A percentile compares a stretch with the other conserved stretches of the same genome.
Conservation (phyloP, 768 basidiomycete species). For the Asterophora parasitica region DNA sequence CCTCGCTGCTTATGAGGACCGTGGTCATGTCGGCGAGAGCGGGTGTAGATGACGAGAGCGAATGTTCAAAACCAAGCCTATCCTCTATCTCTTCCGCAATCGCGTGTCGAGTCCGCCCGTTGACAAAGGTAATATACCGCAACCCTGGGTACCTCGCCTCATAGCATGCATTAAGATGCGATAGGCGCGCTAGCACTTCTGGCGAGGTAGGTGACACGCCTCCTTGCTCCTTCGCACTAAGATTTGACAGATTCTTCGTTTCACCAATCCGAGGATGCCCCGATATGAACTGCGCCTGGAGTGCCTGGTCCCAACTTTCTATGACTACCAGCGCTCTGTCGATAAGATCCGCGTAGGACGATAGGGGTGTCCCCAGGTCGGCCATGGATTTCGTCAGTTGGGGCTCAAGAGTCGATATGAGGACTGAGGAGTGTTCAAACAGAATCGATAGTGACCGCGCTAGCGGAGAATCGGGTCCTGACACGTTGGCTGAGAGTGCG, state of each 20-base stretch:
- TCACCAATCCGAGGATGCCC: constrained; percentile 92
- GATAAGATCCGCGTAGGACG: constrained; percentile 53
- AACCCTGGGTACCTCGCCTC: constrained; percentile 69
- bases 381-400: constrained; percentile 34
- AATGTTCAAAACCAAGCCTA: constrained; percentile 49
- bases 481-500: constrained; percentile 26
- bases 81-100: constrained; percentile 82
- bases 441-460: constrained; percentile 22
- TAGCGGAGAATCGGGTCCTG: constrained; percentile 34
- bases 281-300: constrained; percentile 61
- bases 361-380: constrained; percentile 18
- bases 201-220: constrained; percentile 55
- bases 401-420: constrained; percentile 45
- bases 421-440: constrained; percentile 53
- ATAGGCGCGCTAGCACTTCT: constrained; percentile 67
- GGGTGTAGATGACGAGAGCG: constrained; percentile 41
- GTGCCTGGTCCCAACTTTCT: constrained; percentile 43
- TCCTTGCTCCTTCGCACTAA: constrained; percentile 81
- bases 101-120: constrained; percentile 66
- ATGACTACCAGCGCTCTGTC: constrained; percentile 47
- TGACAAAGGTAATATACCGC: constrained; percentile 90
- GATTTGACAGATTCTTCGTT: constrained; percentile 62
- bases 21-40: constrained; percentile 30
- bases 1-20: constrained; percentile 33
- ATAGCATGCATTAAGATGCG: constrained; percentile 73